Evolutionary conservation across 176 grass and related monocot species (phyloP), one percentile per base, ranked within the genome.

Genomic region (Zoysia japonica): DNA sequence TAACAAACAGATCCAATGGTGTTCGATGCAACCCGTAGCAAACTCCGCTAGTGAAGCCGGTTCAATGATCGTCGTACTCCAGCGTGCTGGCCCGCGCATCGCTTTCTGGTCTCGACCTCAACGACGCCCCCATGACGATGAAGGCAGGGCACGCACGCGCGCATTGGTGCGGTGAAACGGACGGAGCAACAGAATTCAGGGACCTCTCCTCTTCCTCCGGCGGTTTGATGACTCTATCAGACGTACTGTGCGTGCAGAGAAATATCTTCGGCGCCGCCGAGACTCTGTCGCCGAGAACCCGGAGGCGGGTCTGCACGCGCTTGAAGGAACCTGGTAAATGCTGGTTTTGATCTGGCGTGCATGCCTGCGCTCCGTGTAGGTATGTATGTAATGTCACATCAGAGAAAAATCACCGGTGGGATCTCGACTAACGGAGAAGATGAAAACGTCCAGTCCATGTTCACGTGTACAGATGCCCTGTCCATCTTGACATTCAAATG

Each of bases 161-260:
- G 53, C 53, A 63, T 42, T 63, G 76, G 67, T 44, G 67, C 43
- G n/a, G 69, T 50, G 45, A 70, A 46, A 49, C 77, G 2, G 71
- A 70, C 73, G 3, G 47, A 69, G 73, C 47, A 75, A 57, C 54
- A 17, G 40, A 84, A 84, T 75, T 47, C 28, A 16, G 38, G 37
- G 54, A 68, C 68, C 52, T 19, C 20, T 11, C 7, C 20, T 11
- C 7, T 66, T 5, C 13, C 5, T 66, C 13, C 16, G 13, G 61
- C 61, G 3, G 65, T 1, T 5, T 39, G 37, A 3, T 17, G 51
- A 14, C 3, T 45, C 50, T 19, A 11, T 51, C 47, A 72, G 48
- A 14, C 9, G 16, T 17, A n/a, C 16, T 16, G 11, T 65, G 7
- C 39, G 47, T n/a, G 13, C 55, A 51, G 9, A 19, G 65, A 63